phyloP scores from a whole-genome alignment of 2,329 filamentous ascomycete species.

The Septoria linicola region DNA sequence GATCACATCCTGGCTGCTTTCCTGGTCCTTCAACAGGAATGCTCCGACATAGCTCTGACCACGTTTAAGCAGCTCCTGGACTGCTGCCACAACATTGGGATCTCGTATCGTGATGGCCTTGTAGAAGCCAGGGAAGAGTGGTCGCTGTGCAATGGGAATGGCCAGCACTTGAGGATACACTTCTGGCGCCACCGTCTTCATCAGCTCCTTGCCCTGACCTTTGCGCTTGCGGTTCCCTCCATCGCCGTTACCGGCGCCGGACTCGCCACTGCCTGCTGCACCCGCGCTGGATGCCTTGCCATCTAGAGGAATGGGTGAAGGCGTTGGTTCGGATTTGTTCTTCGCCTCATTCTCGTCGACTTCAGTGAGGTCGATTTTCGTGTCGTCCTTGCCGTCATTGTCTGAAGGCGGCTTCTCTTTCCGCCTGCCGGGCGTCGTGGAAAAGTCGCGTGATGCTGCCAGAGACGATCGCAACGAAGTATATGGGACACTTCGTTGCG shows the following conservation, averaged over 20 bases:
- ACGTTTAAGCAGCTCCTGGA: constrained; percentile 93
- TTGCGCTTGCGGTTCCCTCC: constrained; percentile 73
- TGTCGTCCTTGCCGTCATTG: constrained; percentile 42
- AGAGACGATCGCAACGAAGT: constrained; percentile 27
- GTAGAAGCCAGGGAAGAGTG: constrained; percentile 96
- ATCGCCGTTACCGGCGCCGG: constrained; percentile 40
- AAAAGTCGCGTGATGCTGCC: constrained; percentile 38
- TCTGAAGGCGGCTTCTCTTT: constrained; percentile 58
- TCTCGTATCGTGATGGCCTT: constrained; percentile 97
- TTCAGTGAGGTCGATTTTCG: constrained; percentile 43
- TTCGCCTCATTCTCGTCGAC: constrained; percentile 48
- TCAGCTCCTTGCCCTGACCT: constrained; percentile 66
- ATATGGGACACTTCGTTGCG: constrained; percentile 23
- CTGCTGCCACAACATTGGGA: constrained; percentile 83
- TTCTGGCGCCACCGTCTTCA: constrained; percentile 87
- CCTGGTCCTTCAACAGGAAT: constrained; percentile 95
- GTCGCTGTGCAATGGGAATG: constrained; percentile 89
- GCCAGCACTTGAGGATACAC: constrained; percentile 97
- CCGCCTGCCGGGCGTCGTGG: constrained; percentile 47
- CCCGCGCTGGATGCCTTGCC: constrained; percentile 61
- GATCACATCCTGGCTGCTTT: constrained; percentile 90
- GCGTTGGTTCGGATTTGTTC: constrained; percentile 50
- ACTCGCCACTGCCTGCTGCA: constrained; percentile 48
- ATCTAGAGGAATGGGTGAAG: constrained; percentile 54
- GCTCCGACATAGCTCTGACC: constrained; percentile 97